Evolutionary conservation across 176 grass and related monocot species (phyloP), one percentile per base, ranked within the genome.

Genomic region (Triticum timopheevii): DNA sequence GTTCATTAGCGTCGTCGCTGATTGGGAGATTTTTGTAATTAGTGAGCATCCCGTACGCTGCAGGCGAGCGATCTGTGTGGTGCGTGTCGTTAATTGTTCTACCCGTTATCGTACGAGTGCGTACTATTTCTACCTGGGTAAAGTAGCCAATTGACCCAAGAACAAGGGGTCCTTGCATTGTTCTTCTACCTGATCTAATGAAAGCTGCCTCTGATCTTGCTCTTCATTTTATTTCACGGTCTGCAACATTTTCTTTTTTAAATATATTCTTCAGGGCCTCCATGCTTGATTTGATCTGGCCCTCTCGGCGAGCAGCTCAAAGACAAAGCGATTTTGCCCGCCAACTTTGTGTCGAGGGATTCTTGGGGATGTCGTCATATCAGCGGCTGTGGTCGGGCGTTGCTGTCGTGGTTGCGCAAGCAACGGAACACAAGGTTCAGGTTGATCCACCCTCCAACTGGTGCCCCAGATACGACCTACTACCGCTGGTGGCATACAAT

Each of bases 21-120:
- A 52, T 84, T 69, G 75, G 69, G 36, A 76, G 35, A 39, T 52
- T 91, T 87, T 84, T 91, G 89, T 91, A 80, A 91, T 83, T 80
- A 89, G 84, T 59, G 76, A 49, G 80, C 85, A 27, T 73, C 79
- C 52, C 67, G 61, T 38, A 23, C 17, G 76, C 84, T 38, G 17
- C 11, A 59, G 79, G 33, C 45, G 87, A 78, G 79, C 65, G 27
- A 90, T 61, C 83, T 11, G 19, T 24, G 24, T 45, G 44, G 39
- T 54, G 84, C 65, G 33, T 64, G 4, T 31, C 38, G 59, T 3
- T 33, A 73, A 66, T 4, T 76, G 59, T 69, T 61, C 30, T 63
- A 28, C 39, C 17, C 1, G 45, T 28, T 10, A 15, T 36, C 35
- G 30, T 47, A 9, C 56, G 24, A 65, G 25, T 78, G 50, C 84